Base-by-base conservation (phyloP, 495 filamentous ascomycete species). In the Elaphomyces granulatus region DNA sequence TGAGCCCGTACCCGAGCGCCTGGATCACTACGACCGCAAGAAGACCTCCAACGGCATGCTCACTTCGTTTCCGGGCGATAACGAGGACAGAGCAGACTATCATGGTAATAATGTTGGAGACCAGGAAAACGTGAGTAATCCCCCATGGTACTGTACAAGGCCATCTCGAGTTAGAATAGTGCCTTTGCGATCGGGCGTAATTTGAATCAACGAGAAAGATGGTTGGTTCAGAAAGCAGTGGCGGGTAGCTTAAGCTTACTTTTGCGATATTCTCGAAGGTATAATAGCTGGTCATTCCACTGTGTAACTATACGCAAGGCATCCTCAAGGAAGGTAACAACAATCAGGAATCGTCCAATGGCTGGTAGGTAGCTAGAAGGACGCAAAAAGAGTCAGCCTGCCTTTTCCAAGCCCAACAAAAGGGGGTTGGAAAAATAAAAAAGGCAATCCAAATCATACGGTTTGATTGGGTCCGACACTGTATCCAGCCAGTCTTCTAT, bases 291-390 rank as follows among this genome's bases (percentile, higher is more conserved):
- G 60, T 96, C 90, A 57, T 54, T 78, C 90, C 90, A 98, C 79
- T 98, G 90, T 45, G 92, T 96, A 53, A 96, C 68, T 56, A 98
- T 98, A 58, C 90, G 75, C 31, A 98, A 65, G 21, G 87, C 83
- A 66, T 98, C 90, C 64, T 98, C 90, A 44, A 98, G 71, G 68
- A 98, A 98, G 45, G 90, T 98, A 41, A 95, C 90, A 20, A 98
- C 90, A 49, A 98, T 98, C 48, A 98, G 66, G 63, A 96, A 96
- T 33, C 90, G 83, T 30, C 90, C 90, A 62, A 96, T 87, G 41
- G 83, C 85, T 20, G 90, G 90, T 14, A 98, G 71, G 52, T 92
- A 94, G 47, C 88, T 96, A 54, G 38, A 52, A 31, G 12, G 42
- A 52, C 39, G 44, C 48, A 52, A 58, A 48, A 60, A 52, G 45